Evolutionary conservation across 345 rosid genomes (phyloP), one percentile per base, ranked within the genome.

Genomic region (Clarkia xantiana): DNA sequence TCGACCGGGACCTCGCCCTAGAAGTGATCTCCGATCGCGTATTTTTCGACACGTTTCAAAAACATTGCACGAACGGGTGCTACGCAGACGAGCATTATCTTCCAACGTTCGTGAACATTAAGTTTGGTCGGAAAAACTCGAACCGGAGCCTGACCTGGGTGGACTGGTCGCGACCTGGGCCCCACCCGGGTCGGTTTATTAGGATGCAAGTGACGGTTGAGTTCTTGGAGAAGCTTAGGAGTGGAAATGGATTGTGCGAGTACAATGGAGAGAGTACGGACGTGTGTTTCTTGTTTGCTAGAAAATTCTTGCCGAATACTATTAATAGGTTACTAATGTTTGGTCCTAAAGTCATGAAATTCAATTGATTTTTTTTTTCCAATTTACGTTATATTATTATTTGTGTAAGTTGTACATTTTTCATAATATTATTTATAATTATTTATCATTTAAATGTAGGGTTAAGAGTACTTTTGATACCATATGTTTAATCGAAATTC

Each of bases 1-100:
- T 82, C 47, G 77, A 90, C 51, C 78, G 95, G 2, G 71, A 55
- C 11, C 60, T 89, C 0, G 94, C 97, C 3, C 0, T 65, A 0
- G 79, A 77, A 3, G 76, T 79, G 0, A 72, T 86, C 23, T 73
- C 91, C 0, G 95, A 90, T 53, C 42, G 10, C 2, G 71, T 17
- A 14, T 90, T 79, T 62, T 63, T 71, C 45, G 61, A 65, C 0
- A 1, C 57, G 2, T 82, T 90, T 58, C 43, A 59, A 41, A 64
- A 36, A 42, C 47, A 56, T 40, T 86, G 97, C 65, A 64, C 11
- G 19, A 36, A 60, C 18, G 10, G 54, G 0, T 89, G 95, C 45
- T 85, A 76, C 13, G 64, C 71, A 0, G 95, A 90, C 9, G 95
- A 90, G 57, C 97, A 90, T 55, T 90, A 81, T 67, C 18, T 86